Conservation (phyloP, 2,329 filamentous ascomycete species). For the Rutstroemia sp. region DNA sequence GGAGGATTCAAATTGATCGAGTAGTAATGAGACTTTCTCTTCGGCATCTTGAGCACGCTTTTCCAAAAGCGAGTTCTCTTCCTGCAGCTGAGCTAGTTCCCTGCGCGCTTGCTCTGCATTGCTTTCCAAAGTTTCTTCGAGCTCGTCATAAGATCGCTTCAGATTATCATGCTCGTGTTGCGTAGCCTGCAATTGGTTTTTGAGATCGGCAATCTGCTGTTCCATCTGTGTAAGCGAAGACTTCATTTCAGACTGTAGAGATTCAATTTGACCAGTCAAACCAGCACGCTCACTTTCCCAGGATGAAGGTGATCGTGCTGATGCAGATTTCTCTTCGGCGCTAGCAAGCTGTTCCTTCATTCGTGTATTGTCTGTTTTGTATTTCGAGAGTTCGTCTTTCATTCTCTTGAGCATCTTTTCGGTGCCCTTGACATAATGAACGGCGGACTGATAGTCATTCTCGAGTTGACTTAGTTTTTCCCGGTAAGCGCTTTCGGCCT, state of each 20-base stretch:
- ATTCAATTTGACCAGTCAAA: slow-evolving; percentile 61
- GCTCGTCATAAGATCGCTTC: slow-evolving; percentile 46
- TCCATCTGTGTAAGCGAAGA: slow-evolving; percentile 62
- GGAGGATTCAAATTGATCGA: slow-evolving; percentile 89
- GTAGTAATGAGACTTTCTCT: slow-evolving; percentile 81
- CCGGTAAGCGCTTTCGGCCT: slow-evolving; percentile 82
- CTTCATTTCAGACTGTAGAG: slow-evolving; percentile 62
- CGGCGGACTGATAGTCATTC: slow-evolving; percentile 94
- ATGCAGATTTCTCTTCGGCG: slow-evolving; percentile 47
- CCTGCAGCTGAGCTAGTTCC: slow-evolving; percentile 74
- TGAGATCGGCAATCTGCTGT: slow-evolving; percentile 59
- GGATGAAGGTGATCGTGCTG: slow-evolving; percentile 38
- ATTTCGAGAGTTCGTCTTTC: slow-evolving; percentile 91
- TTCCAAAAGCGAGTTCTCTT: slow-evolving; percentile 76
- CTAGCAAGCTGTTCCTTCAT: slow-evolving; percentile 75
- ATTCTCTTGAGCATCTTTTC: slow-evolving; percentile 99
- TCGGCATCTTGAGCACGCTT: slow-evolving; percentile 83
- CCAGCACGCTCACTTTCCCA: slow-evolving; percentile 69
- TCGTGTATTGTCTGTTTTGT: slow-evolving; percentile 78
- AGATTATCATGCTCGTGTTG: slow-evolving; percentile 63
- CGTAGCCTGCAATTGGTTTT: slow-evolving; percentile 58
- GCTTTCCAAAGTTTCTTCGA: slow-evolving; percentile 48
- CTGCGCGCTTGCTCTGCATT: slow-evolving; percentile 47
- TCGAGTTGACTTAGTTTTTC: slow-evolving; percentile 91
- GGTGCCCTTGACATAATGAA: slow-evolving; percentile 96